A percentile compares a stretch with the other conserved stretches of the same genome.
Conservation (phyloP, 768 basidiomycete species). For the Leccinum barrowsii region DNA sequence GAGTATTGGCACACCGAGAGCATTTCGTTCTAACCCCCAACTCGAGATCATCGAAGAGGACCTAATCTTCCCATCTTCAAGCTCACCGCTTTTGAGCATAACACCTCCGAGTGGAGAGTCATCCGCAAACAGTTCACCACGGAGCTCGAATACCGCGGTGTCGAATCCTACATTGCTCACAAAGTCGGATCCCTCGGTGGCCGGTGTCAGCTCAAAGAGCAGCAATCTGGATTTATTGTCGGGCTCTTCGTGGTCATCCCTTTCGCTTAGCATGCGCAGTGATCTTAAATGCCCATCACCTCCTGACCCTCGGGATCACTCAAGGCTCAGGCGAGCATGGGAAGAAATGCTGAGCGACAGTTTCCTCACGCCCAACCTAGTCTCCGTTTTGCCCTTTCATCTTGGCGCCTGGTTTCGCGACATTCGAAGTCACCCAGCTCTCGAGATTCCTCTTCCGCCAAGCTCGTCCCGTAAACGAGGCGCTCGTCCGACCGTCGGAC, state of each 20-base stretch:
- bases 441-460: slow-evolving; percentile 54
- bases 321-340: slow-evolving; percentile 60
- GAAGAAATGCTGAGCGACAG: slow-evolving; percentile 59
- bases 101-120: slow-evolving; percentile 11
- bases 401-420: slow-evolving; percentile 54
- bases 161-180: slow-evolving; percentile 17
- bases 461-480: slow-evolving; percentile 36
- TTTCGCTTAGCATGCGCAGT: slow-evolving; percentile 20
- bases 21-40: slow-evolving; percentile 6
- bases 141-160: slow-evolving; percentile 28
- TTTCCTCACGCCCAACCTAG: slow-evolving; percentile 51
- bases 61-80: slow-evolving; percentile 57
- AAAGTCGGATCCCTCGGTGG: slow-evolving; percentile 23
- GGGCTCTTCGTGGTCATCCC: slow-evolving; percentile 18
- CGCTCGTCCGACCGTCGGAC: slow-evolving; percentile 14
- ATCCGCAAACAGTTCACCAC: slow-evolving; percentile 21
- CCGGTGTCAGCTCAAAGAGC: slow-evolving; percentile 12
- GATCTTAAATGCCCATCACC: slow-evolving; percentile 13
- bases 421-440: slow-evolving; percentile 45
- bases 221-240: slow-evolving; percentile 11
- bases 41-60: slow-evolving; percentile 72
- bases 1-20: neutral
- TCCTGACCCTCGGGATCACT: slow-evolving; percentile 57
- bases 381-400: slow-evolving; percentile 66
- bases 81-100: slow-evolving; percentile 4